Percentiles rank a stretch among this genome's conserved stretches.
Conservation (phyloP, 2,329 filamentous ascomycete genomes). For the Coniochaeta pulveracea region DNA sequence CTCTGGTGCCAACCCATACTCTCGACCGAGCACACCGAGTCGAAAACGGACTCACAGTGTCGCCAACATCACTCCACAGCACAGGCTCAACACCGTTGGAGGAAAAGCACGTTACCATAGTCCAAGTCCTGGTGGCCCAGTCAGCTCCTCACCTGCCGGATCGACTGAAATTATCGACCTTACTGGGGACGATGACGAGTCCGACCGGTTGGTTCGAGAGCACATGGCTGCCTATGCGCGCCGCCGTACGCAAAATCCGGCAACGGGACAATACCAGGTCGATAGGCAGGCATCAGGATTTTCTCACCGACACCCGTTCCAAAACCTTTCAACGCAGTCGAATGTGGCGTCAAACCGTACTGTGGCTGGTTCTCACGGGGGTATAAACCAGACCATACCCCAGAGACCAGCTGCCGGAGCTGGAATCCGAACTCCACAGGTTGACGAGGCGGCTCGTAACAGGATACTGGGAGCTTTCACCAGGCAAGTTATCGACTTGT, state of each 20-base stretch:
- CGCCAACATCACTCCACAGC: conserved; percentile 10
- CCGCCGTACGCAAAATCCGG: no score
- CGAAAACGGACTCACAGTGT: conserved; percentile 17
- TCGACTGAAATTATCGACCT: conserved; percentile 14
- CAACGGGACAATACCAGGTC: neutral
- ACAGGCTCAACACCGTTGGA: conserved; percentile 16
- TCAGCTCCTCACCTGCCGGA: conserved; percentile 5
- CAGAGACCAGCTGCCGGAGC: no score
- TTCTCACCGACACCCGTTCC: neutral
- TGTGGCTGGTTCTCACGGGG: neutral
- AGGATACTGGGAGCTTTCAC: no score
- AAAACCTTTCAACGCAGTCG: neutral
- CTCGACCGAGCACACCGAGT: conserved; percentile 4
- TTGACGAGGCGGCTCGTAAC: no score
- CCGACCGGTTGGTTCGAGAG: neutral
- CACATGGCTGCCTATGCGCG: neutral
- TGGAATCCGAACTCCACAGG: no score
- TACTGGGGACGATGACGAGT: conserved; percentile 9
- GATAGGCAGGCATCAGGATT: neutral
- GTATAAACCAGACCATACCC: no score
- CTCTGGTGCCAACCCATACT: neutral
- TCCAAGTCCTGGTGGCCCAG: conserved; percentile 1
- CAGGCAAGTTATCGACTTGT: no score
- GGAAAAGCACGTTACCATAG: conserved; percentile 13
- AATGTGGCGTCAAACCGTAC: neutral